phyloP scores from a whole-genome alignment of 148 eudicot species.

The Vaccinium darrowii region DNA sequence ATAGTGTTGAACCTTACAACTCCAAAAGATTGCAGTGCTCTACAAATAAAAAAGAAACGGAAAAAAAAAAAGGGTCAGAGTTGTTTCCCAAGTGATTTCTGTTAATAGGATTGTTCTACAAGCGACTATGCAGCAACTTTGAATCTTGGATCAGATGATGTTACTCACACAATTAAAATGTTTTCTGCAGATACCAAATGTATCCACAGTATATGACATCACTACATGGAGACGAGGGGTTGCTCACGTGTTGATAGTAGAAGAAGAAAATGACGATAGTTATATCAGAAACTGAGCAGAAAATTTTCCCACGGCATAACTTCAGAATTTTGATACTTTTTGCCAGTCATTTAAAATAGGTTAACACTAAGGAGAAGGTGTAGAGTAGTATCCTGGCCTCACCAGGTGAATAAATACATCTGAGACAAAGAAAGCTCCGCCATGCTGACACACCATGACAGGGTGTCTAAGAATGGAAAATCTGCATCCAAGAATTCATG shows the following conservation, averaged over 20 bases:
- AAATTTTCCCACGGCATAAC: conserved; percentile 7
- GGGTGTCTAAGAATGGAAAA: not conserved
- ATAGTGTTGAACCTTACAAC: not conserved
- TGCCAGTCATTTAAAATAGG: not conserved
- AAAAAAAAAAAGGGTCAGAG: not conserved
- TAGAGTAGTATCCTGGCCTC: conserved; percentile 12
- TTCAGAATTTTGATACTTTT: conserved; percentile 13
- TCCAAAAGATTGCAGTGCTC: not conserved
- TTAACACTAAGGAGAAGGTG: conserved; percentile 3
- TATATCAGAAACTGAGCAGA: not conserved
- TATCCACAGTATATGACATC: not conserved
- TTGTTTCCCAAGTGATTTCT: not conserved
- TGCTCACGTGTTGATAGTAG: not conserved
- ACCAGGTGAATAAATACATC: conserved; percentile 8
- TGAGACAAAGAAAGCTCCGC: not conserved
- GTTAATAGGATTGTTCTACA: not conserved
- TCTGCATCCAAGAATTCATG: conserved; percentile 1
- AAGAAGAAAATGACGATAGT: not conserved
- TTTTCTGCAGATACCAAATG: not conserved
- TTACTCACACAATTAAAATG: not conserved
- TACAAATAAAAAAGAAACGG: not conserved
- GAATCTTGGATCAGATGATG: conserved; percentile 17
- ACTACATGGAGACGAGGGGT: not conserved
- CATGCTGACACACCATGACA: not conserved
- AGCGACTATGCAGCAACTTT: not conserved